Evolutionary conservation across 805 yeast genomes (phyloP), one percentile per base, ranked within the genome.

Genomic region (Pichia gijzeniarum): DNA sequence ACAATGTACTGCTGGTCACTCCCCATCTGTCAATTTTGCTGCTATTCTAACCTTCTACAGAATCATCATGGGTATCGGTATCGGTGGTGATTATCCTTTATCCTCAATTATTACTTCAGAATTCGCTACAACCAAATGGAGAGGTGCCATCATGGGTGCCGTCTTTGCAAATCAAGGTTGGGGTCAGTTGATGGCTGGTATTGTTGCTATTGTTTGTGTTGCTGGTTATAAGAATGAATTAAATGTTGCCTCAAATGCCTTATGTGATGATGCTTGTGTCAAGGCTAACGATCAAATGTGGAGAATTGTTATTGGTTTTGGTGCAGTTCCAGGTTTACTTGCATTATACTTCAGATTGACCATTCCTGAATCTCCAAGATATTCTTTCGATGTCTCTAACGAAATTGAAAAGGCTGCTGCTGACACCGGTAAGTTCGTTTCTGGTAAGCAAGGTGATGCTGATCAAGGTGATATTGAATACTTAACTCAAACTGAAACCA

Each of bases 91-190:
- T 71, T 88, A 88, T 66, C 96, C 96, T 55, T 74, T 89, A 59
- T 86, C 95, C 16, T 86, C 95, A n/a, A 83, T 88, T 64, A 88
- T 88, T 54, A 83, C 95, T 9, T 82, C 96, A 48, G 96, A 88
- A 72, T 88, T 88, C 60, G 77, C 96, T 22, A 86, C 96, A 48
- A 88, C 96, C 54, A 87, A 85, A 68, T 88, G 95, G 95, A 85
- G 96, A 80, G 96, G 96, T 76, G 95, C 96, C 53, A 87, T 87
- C 58, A 88, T 88, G 95, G 89, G 86, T 62, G 95, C 96, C 25
- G 96, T 88, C 47, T 90, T 90, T 67, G 91, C 96, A 47, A 89
- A 89, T 73, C 97, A 90, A 72, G 97, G 96, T 68, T 79, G 93
- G 81, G 97, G 97, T 67, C 96, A 90, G 72, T 76, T 89, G 50